Base-by-base conservation (phyloP, 106 monocot genomes). In the Iris macrosiphon region DNA sequence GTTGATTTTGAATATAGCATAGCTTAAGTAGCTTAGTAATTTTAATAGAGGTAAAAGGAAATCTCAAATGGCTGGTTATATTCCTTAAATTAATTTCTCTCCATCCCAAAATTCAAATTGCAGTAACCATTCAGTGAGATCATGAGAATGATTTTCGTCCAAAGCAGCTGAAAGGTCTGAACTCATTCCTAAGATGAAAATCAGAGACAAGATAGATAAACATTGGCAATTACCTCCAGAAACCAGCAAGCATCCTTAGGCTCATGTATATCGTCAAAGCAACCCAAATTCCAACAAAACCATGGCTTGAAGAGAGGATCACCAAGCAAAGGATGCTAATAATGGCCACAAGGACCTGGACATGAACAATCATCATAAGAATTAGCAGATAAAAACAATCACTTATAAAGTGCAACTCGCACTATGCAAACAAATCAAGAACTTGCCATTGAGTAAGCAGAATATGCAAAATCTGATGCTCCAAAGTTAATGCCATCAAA, bases 401-500 rank as follows among this genome's bases (percentile, higher is more conserved):
- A 50, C 34, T 35, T 6, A 35, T 6, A 35, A 6, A 35, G 34
- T 4, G 34, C 19, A 33, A 53, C 32, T 19, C 28, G n/a, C n/a
- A 42, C 2, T 24, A 52, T 20, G 16, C 9, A 9, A 33, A 0
- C 31, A 42, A 9, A 1, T 39, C 9, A 25, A 48, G 1, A 17
- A 77, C 74, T 71, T 73, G 59, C 95, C 95, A 95, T 89, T 7
- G 95, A 95, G 65, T 85, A 89, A 11, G 95, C 95, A 64, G 95
- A 73, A 76, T 84, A 95, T 16, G 70, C 75, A 71, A 82, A 95
- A 70, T 95, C 95, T 40, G 95, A 95, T 62, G 85, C 88, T 58
- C 95, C 95, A 52, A 79, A 95, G 70, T 95, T 85, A 59, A 95
- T 79, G 28, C 95, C 95, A 62, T 95, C 95, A 62, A 95, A 89